These are phyloP conservation scores for Wickerhamomyces mucosus DNA, from an alignment of 805 yeast species.

Conservation along the genomic window DNA sequence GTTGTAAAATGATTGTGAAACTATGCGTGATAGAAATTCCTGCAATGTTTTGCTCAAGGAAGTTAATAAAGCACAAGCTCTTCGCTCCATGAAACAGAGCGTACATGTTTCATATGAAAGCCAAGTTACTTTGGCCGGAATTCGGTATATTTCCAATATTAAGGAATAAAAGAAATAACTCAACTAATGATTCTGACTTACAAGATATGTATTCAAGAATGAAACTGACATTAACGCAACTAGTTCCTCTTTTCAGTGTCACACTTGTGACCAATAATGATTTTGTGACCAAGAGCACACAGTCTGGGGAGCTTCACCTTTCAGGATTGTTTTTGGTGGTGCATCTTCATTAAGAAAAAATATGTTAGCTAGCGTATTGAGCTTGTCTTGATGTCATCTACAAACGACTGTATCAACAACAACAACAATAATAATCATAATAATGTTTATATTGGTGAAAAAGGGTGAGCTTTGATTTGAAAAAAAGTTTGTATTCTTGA, in stretches of 20 bases:
- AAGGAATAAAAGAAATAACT: conserved; percentile 18
- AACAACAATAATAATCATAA: not conserved
- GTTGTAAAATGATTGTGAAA: conserved; percentile 34
- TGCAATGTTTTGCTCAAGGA: too few species aligned
- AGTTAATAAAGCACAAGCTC: too few species aligned
- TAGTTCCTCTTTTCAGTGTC: too few species aligned
- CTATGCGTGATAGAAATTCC: conserved; percentile 39
- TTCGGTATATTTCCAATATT: conserved; percentile 17
- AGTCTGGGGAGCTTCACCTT: too few species aligned
- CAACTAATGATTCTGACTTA: conserved; percentile 12
- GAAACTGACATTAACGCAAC: conserved; percentile 2
- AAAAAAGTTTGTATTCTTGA: too few species aligned
- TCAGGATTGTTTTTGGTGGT: too few species aligned
- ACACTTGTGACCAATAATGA: too few species aligned
- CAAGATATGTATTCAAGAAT: conserved; percentile 10
- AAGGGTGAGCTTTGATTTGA: not conserved
- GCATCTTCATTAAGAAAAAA: too few species aligned
- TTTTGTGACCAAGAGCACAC: too few species aligned
- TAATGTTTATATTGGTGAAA: too few species aligned
- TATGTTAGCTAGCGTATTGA: too few species aligned
- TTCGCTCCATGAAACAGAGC: conserved; percentile 39
- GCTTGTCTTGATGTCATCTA: not conserved
- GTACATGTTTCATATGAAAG: conserved; percentile 19
- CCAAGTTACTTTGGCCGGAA: conserved; percentile 20
- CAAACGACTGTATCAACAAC: not conserved